These are phyloP conservation scores for Neurospora crassa DNA, from an alignment of 2,329 filamentous ascomycete species.

Conservation along the genomic window DNA sequence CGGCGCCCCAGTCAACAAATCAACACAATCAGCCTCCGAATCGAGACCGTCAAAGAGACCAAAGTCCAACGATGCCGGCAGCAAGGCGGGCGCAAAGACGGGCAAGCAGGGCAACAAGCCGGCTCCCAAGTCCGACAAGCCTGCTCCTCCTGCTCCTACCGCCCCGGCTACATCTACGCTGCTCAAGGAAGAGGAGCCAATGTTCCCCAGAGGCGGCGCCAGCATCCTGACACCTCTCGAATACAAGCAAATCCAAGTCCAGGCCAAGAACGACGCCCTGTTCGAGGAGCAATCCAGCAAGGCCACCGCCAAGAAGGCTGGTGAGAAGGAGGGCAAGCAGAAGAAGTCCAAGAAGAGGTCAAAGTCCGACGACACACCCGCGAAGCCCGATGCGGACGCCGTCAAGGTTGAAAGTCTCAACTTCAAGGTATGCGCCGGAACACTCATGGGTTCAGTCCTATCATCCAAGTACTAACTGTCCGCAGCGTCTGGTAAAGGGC, in stretches of 20 bases:
- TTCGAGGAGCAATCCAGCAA: constrained; percentile 68
- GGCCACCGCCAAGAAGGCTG: constrained; percentile 33
- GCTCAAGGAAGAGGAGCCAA: constrained; percentile 68
- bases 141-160: constrained; percentile 14
- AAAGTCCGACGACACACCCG: constrained; percentile 41
- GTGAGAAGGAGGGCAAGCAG: constrained; percentile 32
- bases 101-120: constrained; percentile 21
- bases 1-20: constrained; percentile 38
- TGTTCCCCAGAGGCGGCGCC: constrained; percentile 87
- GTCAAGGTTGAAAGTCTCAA: constrained; percentile 79
- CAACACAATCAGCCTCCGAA: constrained; percentile 35
- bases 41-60: constrained; percentile 39
- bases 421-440: constrained; percentile 58
- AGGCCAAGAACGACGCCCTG: constrained; percentile 84
- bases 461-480: constrained; percentile 4
- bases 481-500: constrained; percentile 70
- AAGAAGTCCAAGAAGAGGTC: constrained; percentile 44
- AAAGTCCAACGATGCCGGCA: constrained; percentile 26
- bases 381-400: constrained; percentile 43
- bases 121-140: constrained; percentile 20
- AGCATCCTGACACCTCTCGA: constrained; percentile 87
- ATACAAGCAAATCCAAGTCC: constrained; percentile 90
- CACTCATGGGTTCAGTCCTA: constrained; percentile 7
- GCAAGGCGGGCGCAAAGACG: constrained; percentile 20
- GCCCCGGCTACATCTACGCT: constrained; percentile 29